Evolutionary conservation across 495 filamentous ascomycete genomes (phyloP).

Genomic region (Haplographium delicatum): DNA sequence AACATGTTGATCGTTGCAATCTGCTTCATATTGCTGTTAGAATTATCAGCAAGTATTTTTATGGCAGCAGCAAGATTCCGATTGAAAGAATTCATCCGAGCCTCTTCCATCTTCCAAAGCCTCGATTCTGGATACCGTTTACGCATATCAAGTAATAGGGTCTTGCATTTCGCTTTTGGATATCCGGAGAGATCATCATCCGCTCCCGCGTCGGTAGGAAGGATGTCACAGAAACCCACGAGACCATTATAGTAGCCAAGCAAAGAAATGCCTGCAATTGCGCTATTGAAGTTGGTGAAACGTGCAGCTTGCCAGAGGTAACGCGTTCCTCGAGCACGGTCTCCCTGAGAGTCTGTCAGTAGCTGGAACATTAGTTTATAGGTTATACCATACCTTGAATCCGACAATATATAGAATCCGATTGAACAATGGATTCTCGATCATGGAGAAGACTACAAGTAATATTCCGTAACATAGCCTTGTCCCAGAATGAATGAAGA

Average conservation of each 20-base stretch:
- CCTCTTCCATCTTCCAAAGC: conserved; percentile 89
- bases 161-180: conserved; percentile 62
- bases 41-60: conserved; percentile 49
- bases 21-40: conserved; percentile 76
- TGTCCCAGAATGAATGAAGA: conserved; percentile 82
- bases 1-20: conserved; percentile 76
- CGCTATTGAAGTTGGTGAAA: conserved; percentile 85
- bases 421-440: conserved; percentile 77
- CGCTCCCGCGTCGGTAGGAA: conserved; percentile 55
- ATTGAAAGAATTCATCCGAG: conserved; percentile 67
- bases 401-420: conserved; percentile 83
- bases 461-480: conserved; percentile 88
- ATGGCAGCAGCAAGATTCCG: conserved; percentile 64
- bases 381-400: too few relatives aligned
- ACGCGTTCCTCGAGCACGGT: conserved; percentile 72
- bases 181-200: conserved; percentile 56
- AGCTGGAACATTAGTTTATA: too few relatives aligned
- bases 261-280: conserved; percentile 75
- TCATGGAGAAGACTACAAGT: conserved; percentile 76
- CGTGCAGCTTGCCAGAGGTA: conserved; percentile 93
- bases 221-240: conserved; percentile 80
- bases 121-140: conserved; percentile 72
- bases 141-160: conserved; percentile 70
- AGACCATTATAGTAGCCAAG: conserved; percentile 86
- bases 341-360: too few relatives aligned